Percentiles rank a stretch among this genome's conserved stretches.
Conservation (phyloP, 805 yeast genomes). For the Spathaspora gorwiae region DNA sequence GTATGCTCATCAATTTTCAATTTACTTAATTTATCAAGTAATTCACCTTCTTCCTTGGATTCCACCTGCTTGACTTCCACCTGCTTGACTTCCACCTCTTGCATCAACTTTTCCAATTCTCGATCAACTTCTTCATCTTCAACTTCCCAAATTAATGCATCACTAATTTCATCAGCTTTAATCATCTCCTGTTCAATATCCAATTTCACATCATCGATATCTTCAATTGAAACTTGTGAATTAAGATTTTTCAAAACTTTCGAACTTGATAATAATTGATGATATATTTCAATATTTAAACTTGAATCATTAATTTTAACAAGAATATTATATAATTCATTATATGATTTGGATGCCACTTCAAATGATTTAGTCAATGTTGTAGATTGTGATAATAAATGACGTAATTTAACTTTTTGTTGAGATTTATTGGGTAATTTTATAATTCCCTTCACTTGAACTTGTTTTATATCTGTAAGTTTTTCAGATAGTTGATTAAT, state of each 20-base stretch:
- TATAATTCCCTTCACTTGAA: conserved; percentile 12
- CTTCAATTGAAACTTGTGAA: conserved; percentile 19
- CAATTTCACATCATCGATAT: conserved; percentile 21
- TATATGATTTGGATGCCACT: conserved; percentile 11
- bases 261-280: conserved; percentile 23
- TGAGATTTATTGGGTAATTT: conserved; percentile 5
- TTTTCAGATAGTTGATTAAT: conserved; percentile 15
- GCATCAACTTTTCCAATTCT: conserved; percentile 21
- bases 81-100: conserved; percentile 9
- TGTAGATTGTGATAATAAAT: conserved; percentile 13
- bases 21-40: conserved; percentile 9
- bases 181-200: conserved; percentile 29
- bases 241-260: conserved; percentile 25
- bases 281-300: conserved; percentile 20
- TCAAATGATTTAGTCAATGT: conserved; percentile 14
- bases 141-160: conserved; percentile 12
- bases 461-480: conserved; percentile 13
- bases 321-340: conserved; percentile 21
- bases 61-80: conserved; percentile 1
- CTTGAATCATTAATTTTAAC: conserved; percentile 34
- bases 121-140: conserved; percentile 29
- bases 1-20: conserved; percentile 5
- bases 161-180: conserved; percentile 22
- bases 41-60: neutral
- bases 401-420: conserved; percentile 15